Percentiles rank a stretch among this genome's conserved stretches.
These are phyloP conservation scores for Claviceps citrina DNA, from an alignment of 2,329 filamentous ascomycete species.

Conservation along the genomic window DNA sequence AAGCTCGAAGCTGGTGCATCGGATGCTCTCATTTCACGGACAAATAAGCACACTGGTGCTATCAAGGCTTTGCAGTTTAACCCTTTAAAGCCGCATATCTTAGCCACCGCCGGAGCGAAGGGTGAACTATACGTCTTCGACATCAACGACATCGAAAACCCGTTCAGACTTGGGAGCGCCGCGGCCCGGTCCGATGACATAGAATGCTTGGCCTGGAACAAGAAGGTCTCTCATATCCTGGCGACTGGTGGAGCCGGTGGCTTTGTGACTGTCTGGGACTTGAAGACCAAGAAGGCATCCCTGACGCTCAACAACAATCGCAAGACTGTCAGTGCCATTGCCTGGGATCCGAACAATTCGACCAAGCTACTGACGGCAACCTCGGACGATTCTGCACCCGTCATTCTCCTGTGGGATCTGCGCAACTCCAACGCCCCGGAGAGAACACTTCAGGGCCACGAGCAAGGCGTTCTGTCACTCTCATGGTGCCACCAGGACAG, in stretches of 20 bases:
- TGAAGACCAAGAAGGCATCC: slow-evolving; percentile 95
- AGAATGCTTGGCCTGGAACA: slow-evolving; percentile 96
- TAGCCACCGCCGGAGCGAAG: slow-evolving; percentile 85
- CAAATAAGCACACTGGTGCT: slow-evolving; percentile 76
- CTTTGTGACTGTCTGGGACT: slow-evolving; percentile 95
- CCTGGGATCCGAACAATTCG: slow-evolving; percentile 91
- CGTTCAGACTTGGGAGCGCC: slow-evolving; percentile 75
- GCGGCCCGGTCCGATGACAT: slow-evolving; percentile 87
- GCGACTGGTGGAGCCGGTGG: slow-evolving; percentile 86
- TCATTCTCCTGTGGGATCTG: slow-evolving; percentile 87
- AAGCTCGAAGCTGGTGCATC: slow-evolving; percentile 41
- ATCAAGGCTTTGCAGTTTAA: slow-evolving; percentile 97
- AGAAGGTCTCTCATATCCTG: slow-evolving; percentile 90
- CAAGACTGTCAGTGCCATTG: slow-evolving; percentile 87
- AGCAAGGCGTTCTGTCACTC: slow-evolving; percentile 81
- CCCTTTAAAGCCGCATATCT: slow-evolving; percentile 73
- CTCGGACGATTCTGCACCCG: slow-evolving; percentile 71
- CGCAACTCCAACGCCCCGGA: slow-evolving; percentile 94
- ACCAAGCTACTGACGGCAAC: slow-evolving; percentile 91
- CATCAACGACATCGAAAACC: slow-evolving; percentile 73
- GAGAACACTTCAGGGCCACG: slow-evolving; percentile 74
- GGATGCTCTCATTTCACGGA: slow-evolving; percentile 73
- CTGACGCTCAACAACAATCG: slow-evolving; percentile 89
- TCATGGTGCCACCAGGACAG: slow-evolving; percentile 92
- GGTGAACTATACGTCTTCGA: slow-evolving; percentile 96